phyloP scores from a whole-genome alignment of 2,329 filamentous ascomycete species.

The Sporothrix luriei region DNA sequence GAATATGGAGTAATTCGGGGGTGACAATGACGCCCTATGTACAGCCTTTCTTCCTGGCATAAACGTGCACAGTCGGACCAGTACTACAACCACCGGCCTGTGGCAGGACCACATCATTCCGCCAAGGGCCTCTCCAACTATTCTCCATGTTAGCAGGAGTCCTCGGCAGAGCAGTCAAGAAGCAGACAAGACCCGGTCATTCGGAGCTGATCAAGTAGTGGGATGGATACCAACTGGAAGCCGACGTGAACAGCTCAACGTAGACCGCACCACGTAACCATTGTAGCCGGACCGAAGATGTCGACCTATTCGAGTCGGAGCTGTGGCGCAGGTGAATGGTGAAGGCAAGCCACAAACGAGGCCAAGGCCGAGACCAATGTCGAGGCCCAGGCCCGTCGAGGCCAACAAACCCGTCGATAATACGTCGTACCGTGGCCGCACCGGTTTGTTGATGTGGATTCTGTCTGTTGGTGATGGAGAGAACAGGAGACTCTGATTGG shows the following conservation, averaged over 20 bases:
- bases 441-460: background rate
- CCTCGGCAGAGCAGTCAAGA: too few species aligned
- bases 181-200: slow-evolving; percentile 51
- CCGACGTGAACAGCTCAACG: slow-evolving; percentile 73
- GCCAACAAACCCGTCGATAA: slow-evolving; percentile 26
- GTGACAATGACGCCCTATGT: too few species aligned
- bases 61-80: too few species aligned
- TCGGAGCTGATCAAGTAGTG: slow-evolving; percentile 69
- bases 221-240: slow-evolving; percentile 56
- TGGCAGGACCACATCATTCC: too few species aligned
- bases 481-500: background rate
- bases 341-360: background rate
- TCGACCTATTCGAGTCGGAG: slow-evolving; percentile 65
- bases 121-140: too few species aligned
- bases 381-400: slow-evolving; percentile 9
- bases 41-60: too few species aligned
- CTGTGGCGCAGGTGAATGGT: slow-evolving; percentile 46
- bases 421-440: slow-evolving; percentile 12
- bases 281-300: slow-evolving; percentile 66
- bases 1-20: too few species aligned
- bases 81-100: too few species aligned
- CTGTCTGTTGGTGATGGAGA: slow-evolving; percentile 13
- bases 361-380: background rate
- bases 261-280: slow-evolving; percentile 54
- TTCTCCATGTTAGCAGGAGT: too few species aligned